Base-by-base conservation (phyloP, 169 alveolate species). In the Amoebophrya sp. region DNA sequence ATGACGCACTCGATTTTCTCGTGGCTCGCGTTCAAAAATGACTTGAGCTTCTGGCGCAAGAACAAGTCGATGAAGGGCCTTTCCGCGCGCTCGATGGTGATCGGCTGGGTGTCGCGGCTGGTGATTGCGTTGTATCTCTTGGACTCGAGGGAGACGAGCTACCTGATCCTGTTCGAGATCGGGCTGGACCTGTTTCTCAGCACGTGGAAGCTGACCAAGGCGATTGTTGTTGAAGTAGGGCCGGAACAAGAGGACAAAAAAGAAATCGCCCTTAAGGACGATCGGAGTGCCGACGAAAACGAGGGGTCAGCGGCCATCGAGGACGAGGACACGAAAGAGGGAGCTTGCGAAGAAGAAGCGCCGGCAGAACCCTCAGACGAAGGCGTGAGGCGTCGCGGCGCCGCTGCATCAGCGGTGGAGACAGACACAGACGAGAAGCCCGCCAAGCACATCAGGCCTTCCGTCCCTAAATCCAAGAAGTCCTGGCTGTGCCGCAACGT, bases 121-220 rank as follows among this genome's bases (percentile, higher is more conserved):
- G 96, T 98, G 78, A 94, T 98, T 41, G 98, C 97, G 89, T 95
- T 98, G 58, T 98, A 98, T 92, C 93, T 98, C 58, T 94, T 97
- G 69, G 99, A 98, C 92, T 93, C 96, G 69, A 97, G 96, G 93
- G 98, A 97, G 89, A 97, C 99, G 16, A 96, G 99, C 34, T 95
- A 96, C 96, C 93, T 98, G 92, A 94, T 98, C 88, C 93, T 97
- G 38, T 93, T 97, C 58, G 98, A 97, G 89, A 94, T 97, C 88
- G 95, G 95, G n/a, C 89, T 98, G 20, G 99, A 98, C 70, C 94
- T 98, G 40, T 95, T 93, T 16, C 92, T 97, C 43, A 95, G 97
- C 40, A 95, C 97, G 41, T 98, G 99, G 99, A 98, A 98, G 94
- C 96, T 98, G 40, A 94, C 97, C 70, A 98, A 97, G 94, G 99